Conservation (phyloP, 306 rosid species). For the Glycine soja region DNA sequence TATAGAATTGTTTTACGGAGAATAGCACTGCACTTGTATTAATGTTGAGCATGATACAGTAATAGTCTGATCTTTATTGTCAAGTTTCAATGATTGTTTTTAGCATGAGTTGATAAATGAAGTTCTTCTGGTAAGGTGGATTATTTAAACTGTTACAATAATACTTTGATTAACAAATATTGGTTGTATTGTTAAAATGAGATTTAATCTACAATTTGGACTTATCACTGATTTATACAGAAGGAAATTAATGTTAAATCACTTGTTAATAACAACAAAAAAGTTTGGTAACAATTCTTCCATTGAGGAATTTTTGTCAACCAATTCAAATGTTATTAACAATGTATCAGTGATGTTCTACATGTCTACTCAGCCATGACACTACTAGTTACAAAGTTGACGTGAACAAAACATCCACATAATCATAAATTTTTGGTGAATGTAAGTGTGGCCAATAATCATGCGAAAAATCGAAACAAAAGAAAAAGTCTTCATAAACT, state of each 20-base stretch:
- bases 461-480: constrained; percentile 24
- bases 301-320: no score
- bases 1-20: constrained; percentile 13
- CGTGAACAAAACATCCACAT: constrained; percentile 13
- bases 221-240: neutral
- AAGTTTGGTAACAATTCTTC: no score
- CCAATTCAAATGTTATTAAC: no score
- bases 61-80: neutral
- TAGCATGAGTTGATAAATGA: neutral
- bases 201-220: neutral
- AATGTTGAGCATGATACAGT: constrained; percentile 18
- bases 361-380: constrained; percentile 1
- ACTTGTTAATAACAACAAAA: no score
- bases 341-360: neutral
- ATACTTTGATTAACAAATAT: neutral
- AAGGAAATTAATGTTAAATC: neutral
- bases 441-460: neutral
- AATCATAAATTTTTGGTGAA: neutral
- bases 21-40: constrained; percentile 1
- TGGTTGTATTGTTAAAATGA: neutral
- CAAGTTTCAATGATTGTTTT: neutral
- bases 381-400: constrained; percentile 16
- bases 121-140: neutral
- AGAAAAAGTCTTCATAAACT: neutral
- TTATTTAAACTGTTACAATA: neutral